Evolutionary conservation across 495 filamentous ascomycete genomes (phyloP), one percentile per base, ranked within the genome.

Genomic region (Friedmanniomyces simplex): DNA sequence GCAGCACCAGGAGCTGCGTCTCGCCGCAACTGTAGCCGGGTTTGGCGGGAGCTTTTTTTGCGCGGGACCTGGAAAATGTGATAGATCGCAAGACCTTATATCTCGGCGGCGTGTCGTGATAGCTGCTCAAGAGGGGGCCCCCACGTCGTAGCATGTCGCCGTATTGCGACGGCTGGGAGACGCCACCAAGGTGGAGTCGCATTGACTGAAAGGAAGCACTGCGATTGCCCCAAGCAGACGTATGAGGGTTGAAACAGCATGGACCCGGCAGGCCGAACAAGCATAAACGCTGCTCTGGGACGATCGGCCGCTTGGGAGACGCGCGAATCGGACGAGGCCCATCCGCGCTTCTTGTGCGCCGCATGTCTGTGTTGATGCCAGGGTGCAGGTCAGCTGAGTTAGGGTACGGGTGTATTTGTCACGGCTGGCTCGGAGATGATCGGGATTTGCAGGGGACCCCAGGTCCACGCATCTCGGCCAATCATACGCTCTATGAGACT

Each of bases 231-330:
- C 4, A 24, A 16, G 13, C 4, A 21, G 25, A 24, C 21, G 20
- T 24, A 20, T 43, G 39, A 43, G 14, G n/a, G 46, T 30, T 24
- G 46, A 49, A 30, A 49, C 46, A 49, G 2, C 4, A 5, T 14
- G 46, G n/a, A 4, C 46, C 46, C 46, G 25, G 20, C 20, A 22
- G 20, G 20, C 12, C 46, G 46, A 26, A 24, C 25, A 49, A 49
- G 46, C 46, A 49, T 49, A 49, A 49, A 13, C 46, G 46, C 24
- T 49, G 46, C 46, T 49, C 39, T 43, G 39, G 39, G 39, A 43
- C 39, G 39, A 20, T 20, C 14, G 14, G 14, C 13, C 39, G 13
- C 39, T 43, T 16, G 39, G 3, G 39, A 6, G 39, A 43, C 5
- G 39, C 2, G 39, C 39, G 39, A 43, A 43, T 43, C 39, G 39